These are phyloP conservation scores for Neurospora sp. DNA, from an alignment of 495 filamentous ascomycete species.

Conservation along the genomic window DNA sequence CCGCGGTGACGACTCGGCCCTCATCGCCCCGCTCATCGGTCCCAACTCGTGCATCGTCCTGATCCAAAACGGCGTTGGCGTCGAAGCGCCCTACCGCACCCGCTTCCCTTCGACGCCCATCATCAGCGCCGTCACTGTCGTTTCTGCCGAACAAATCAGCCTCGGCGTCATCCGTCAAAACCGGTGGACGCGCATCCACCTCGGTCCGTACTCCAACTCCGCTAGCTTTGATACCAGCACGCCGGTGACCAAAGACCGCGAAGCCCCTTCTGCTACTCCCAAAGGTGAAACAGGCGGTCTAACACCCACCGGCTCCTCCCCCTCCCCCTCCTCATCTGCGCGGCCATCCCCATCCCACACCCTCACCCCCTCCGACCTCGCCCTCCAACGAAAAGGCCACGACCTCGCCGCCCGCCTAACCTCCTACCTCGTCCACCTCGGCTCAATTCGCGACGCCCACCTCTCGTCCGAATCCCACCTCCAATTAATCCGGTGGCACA, in stretches of 20 bases:
- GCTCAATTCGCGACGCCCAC: constrained; percentile 44
- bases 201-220: constrained; percentile 41
- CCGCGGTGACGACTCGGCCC: constrained; percentile 32
- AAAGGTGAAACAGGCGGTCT: constrained; percentile 8
- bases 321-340: background rate
- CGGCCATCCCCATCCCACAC: constrained; percentile 24
- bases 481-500: constrained; percentile 53
- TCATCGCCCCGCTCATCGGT: constrained; percentile 43
- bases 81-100: constrained; percentile 51
- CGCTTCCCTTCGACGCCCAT: constrained; percentile 46
- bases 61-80: constrained; percentile 63
- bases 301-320: background rate
- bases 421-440: constrained; percentile 29
- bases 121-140: constrained; percentile 50
- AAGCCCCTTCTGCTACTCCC: background rate
- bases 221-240: constrained; percentile 7
- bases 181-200: constrained; percentile 49
- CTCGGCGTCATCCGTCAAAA: constrained; percentile 46
- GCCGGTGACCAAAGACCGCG: background rate
- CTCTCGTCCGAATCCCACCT: constrained; percentile 39
- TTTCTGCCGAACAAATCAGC: constrained; percentile 40
- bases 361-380: constrained; percentile 11
- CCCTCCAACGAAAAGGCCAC: constrained; percentile 20
- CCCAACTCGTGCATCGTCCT: constrained; percentile 45
- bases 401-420: constrained; percentile 18